These are phyloP conservation scores for Nissolia schottii DNA, from an alignment of 306 rosid species.

Conservation along the genomic window DNA sequence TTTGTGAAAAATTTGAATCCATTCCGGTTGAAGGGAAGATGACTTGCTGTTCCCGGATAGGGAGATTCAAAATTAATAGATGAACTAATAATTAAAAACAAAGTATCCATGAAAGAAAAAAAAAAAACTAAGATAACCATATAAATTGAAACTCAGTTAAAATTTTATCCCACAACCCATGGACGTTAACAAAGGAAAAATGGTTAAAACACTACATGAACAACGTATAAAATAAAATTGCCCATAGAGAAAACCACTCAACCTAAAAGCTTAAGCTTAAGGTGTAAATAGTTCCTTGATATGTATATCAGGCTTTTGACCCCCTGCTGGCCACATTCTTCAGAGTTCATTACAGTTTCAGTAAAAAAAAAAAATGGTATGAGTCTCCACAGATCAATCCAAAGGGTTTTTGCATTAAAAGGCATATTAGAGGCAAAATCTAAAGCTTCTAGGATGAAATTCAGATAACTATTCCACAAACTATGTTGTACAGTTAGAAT, in stretches of 20 bases:
- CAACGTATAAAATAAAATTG: neutral
- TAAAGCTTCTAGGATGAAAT: neutral
- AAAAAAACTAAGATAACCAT: neutral
- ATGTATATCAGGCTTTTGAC: neutral
- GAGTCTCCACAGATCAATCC: neutral
- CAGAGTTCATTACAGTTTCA: neutral
- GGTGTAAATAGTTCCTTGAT: conserved; percentile 6
- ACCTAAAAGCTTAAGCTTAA: neutral
- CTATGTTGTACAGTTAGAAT: neutral
- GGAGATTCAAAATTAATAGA: conserved; percentile 16
- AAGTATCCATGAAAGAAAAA: neutral
- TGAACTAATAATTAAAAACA: conserved; percentile 1
- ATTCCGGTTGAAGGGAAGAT: conserved; percentile 93
- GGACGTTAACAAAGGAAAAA: neutral
- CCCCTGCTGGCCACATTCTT: conserved; percentile 1
- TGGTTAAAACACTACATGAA: neutral
- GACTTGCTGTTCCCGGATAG: conserved; percentile 71
- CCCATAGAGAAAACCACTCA: conserved; percentile 13
- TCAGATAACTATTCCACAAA: conserved; percentile 10
- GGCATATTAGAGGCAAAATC: neutral
- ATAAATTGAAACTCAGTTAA: neutral
- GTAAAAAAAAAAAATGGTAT: neutral
- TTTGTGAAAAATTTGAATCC: conserved; percentile 94
- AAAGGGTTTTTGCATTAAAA: conserved; percentile 1
- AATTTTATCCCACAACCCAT: neutral